Base-by-base conservation (phyloP, 192 early-diverging fungal species). In the Blastocladiella britannica region DNA sequence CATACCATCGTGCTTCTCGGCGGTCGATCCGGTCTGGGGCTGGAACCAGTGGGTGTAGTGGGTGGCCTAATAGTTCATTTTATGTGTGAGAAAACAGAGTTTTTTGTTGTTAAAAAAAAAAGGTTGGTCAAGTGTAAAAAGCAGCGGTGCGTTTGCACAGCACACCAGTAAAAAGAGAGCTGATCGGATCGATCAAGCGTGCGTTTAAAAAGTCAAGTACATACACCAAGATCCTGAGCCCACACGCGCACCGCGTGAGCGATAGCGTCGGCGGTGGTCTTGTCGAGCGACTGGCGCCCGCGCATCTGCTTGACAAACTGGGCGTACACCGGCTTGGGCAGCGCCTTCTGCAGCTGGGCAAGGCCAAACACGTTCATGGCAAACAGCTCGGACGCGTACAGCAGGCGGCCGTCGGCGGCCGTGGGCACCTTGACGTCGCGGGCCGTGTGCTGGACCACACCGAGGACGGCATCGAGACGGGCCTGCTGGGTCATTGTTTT, bases 21-120 rank as follows among this genome's bases (percentile, higher is more conserved):
- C 95, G 53, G 95, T 98, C 53, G 88, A 81, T 55, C 85, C 95
- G 15, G 93, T 98, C 77, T 94, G 89, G 63, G 95, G 95, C 78
- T 98, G 95, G 85, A 98, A 98, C 92, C 92, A 96, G 76, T 98
- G 95, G 43, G 92, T 96, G 67, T 92, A 98, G 78, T 98, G 95
- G 47, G 92, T 94, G 54, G 92, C 89, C 31, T 43, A 18, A 6
- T 43, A 1, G 31, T 43, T 24, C 28, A 28, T 25, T 53, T 61
- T 37, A 20, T 51, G 26, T 58, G 15, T 28, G 29, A 27, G 55
- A 20, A 29, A n/a, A n/a, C n/a, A n/a, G n/a, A n/a, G n/a, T n/a
- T n/a, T n/a, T n/a, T n/a, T n/a, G n/a, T n/a, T n/a, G n/a, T n/a
- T n/a, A n/a, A n/a, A n/a, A n/a, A n/a, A n/a, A n/a, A n/a, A n/a